Base-by-base conservation (phyloP, 1,139 yeast genomes). In the Blastobotrys illinoisensis region DNA sequence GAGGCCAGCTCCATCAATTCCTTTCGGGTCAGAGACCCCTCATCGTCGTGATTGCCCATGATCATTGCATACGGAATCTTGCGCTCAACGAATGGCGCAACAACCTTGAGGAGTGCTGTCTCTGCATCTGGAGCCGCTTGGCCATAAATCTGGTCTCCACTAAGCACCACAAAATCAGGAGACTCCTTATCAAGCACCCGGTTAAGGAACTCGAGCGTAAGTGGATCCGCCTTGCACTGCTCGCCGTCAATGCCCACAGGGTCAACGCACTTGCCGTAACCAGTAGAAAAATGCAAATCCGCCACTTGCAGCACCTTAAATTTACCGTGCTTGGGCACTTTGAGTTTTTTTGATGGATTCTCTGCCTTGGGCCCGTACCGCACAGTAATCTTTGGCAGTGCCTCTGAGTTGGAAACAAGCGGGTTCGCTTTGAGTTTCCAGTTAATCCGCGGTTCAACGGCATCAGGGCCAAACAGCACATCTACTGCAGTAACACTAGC, bases 101-200 rank as follows among this genome's bases (percentile, higher is more conserved):
- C 76, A 0, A 86, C 93, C 67, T 91, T 91, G 60, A 85, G 76
- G 18, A 89, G 63, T 0, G 96, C 83, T 0, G 95, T 81, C 65
- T 85, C 87, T 0, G 95, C 78, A 66, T 91, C 97, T 0, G 86
- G 88, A 0, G 88, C 76, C 9, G 74, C 76, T 19, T 79, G 79
- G 1, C 93, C 93, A 72, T 82, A 83, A 0, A 88, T 76, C 67
- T 87, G 95, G 70, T 91, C 97, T 11, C 98, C 98, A 0, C 96
- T 83, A 56, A 88, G 71, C 0, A 89, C 90, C 0, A 88, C 93
- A 48, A 89, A 69, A 65, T 90, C 88, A 0, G 97, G 97, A 43
- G 78, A 69, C 65, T 91, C 97, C 0, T 75, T 56, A 58, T 86
- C 91, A 52, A 91, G 71, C 0, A 87, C 85, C 32, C 71, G 68